Evolutionary conservation across 1,284 basidiomycete species (phyloP).

Genomic region (Ustilago bromivora): DNA sequence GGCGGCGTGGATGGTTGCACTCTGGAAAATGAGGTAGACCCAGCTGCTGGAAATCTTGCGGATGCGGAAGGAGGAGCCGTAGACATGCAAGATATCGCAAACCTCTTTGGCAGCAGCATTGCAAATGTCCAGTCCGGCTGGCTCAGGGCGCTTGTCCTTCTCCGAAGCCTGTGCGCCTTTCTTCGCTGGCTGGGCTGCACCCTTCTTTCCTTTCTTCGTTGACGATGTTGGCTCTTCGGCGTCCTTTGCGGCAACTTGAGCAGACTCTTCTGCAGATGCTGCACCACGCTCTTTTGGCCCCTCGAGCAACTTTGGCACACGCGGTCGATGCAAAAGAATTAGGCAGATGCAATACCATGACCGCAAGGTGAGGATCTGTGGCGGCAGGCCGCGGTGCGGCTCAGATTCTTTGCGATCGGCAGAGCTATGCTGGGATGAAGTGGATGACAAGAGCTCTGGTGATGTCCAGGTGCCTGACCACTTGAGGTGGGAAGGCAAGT

Average conservation of each 20-base stretch:
- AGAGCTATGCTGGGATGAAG: neutral
- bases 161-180: neutral
- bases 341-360: conserved; percentile 57
- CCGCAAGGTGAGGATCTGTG: conserved; percentile 50
- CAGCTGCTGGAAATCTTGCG: conserved; percentile 53
- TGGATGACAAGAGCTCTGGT: conserved; percentile 16
- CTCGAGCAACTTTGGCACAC: conserved; percentile 41
- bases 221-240: neutral
- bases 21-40: conserved; percentile 59
- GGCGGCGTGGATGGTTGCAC: conserved; percentile 53
- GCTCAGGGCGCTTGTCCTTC: conserved; percentile 17
- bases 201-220: conserved; percentile 9
- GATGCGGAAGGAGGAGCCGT: conserved; percentile 51
- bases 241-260: neutral
- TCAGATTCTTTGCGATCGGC: conserved; percentile 27
- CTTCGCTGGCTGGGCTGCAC: neutral
- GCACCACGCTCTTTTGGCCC: conserved; percentile 9
- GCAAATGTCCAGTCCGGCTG: conserved; percentile 48
- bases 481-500: conserved; percentile 39
- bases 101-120: conserved; percentile 47
- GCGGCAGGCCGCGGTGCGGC: conserved; percentile 41
- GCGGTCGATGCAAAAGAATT: conserved; percentile 48
- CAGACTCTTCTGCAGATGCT: conserved; percentile 5
- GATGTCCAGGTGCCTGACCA: conserved; percentile 48
- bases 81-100: conserved; percentile 51